Evolutionary conservation across 2,329 filamentous ascomycete genomes (phyloP).

Genomic region (Elsinoe batatas): DNA sequence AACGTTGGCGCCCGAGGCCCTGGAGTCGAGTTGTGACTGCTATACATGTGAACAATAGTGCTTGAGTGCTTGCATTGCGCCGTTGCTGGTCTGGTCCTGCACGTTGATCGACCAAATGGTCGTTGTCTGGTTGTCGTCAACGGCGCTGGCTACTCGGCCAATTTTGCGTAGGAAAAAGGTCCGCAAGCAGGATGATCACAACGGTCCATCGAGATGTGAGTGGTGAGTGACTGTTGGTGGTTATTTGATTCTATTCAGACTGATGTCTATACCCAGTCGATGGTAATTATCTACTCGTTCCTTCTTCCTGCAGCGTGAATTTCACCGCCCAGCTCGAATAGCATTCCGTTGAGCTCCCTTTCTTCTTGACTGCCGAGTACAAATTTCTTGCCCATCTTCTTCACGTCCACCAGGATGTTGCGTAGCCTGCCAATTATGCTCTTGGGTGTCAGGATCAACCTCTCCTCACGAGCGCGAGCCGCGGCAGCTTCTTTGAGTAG

Average conservation of each 20-base stretch:
- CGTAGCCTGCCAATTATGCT: constrained; percentile 47
- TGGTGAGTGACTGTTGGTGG: no score
- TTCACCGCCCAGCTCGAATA: constrained; percentile 68
- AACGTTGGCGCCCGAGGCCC: no score
- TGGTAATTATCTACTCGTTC: background rate
- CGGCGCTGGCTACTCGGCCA: no score
- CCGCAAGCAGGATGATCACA: no score
- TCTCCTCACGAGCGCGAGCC: constrained; percentile 15
- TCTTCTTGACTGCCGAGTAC: constrained; percentile 56
- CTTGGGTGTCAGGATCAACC: constrained; percentile 32
- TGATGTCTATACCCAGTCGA: background rate
- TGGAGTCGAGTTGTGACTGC: no score
- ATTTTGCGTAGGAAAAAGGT: no score
- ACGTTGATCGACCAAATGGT: no score
- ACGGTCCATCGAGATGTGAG: no score
- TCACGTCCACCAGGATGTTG: constrained; percentile 50
- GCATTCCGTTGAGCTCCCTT: constrained; percentile 62
- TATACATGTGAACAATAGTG: no score
- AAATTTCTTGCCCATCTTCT: constrained; percentile 31
- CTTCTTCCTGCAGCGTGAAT: constrained; percentile 55
- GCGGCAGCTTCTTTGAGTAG: constrained; percentile 18
- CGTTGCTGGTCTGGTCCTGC: no score
- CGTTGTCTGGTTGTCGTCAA: no score
- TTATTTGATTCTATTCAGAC: background rate
- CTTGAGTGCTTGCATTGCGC: no score